These are phyloP conservation scores for Aspergillus homomorphus DNA, from an alignment of 495 filamentous ascomycete species.

Conservation along the genomic window DNA sequence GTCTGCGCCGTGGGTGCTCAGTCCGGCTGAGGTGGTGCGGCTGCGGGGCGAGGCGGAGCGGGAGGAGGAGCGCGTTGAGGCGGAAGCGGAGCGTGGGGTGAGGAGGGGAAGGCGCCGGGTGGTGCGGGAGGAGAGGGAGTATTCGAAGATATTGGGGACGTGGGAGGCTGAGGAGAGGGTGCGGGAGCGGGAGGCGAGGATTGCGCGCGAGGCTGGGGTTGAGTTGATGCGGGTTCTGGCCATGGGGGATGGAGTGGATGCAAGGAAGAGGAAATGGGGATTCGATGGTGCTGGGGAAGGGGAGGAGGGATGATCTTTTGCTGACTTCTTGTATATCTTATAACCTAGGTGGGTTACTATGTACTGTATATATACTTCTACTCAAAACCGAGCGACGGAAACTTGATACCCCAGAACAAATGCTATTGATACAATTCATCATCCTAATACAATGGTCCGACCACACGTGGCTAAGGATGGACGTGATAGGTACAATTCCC, in stretches of 20 bases:
- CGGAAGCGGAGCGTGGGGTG: conserved; percentile 38
- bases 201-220: conserved; percentile 12
- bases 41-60: conserved; percentile 51
- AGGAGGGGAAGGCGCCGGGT: conserved; percentile 33
- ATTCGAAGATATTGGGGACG: conserved; percentile 29
- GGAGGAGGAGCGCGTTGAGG: conserved; percentile 37
- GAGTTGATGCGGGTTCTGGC: conserved; percentile 37
- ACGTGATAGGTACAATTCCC: no score
- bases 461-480: background rate
- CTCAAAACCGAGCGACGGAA: background rate
- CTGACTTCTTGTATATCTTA: no score
- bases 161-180: conserved; percentile 42
- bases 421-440: conserved; percentile 1
- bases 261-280: background rate
- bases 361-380: background rate
- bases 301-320: no score
- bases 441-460: background rate
- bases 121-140: conserved; percentile 38
- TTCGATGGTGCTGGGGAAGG: background rate
- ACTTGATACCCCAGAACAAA: background rate
- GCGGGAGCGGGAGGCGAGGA: conserved; percentile 33
- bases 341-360: no score
- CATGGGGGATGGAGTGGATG: conserved; percentile 25
- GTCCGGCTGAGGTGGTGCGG: conserved; percentile 48
- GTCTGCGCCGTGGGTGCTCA: conserved; percentile 63